These are phyloP conservation scores for Sequoia sempervirens DNA, from an alignment of 75 land plant species.

Conservation along the genomic window DNA sequence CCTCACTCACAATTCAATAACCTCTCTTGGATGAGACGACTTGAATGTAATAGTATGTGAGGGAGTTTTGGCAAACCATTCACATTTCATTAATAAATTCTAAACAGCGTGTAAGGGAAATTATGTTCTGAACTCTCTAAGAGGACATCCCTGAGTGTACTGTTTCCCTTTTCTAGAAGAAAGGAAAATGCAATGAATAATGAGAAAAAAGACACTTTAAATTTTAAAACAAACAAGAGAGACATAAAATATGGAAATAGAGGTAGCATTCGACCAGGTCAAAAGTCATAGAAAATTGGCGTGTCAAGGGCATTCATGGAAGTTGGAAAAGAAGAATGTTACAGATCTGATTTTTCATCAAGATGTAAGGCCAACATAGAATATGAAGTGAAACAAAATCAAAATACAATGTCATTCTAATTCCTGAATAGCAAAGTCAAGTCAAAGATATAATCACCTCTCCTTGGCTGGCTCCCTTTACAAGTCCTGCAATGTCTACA, in stretches of 20 bases:
- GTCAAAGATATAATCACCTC: slow-evolving; percentile 47
- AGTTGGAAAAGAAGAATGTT: not conserved
- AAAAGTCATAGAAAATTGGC: not conserved
- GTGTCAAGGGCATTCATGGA: not conserved
- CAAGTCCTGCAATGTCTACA: slow-evolving; percentile 99
- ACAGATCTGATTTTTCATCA: not conserved
- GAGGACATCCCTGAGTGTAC: not conserved
- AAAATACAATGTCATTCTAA: not conserved
- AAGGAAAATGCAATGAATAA: not conserved
- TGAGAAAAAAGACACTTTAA: not conserved
- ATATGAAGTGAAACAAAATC: slow-evolving; percentile 5
- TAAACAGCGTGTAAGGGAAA: not conserved
- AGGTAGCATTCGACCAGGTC: not conserved
- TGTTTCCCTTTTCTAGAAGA: not conserved
- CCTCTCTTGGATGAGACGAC: not conserved
- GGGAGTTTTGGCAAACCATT: not conserved
- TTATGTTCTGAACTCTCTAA: not conserved
- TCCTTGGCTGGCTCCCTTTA: slow-evolving; percentile 98
- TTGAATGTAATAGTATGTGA: not conserved
- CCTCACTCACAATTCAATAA: not conserved
- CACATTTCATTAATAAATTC: not conserved
- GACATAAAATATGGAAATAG: not conserved
- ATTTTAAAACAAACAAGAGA: not conserved
- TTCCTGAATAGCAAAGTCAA: not conserved
- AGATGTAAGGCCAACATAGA: not conserved